Evolutionary conservation across 2,329 filamentous ascomycete genomes (phyloP), one percentile per base, ranked within the genome.

Genomic region (Elsinoe arachidis): DNA sequence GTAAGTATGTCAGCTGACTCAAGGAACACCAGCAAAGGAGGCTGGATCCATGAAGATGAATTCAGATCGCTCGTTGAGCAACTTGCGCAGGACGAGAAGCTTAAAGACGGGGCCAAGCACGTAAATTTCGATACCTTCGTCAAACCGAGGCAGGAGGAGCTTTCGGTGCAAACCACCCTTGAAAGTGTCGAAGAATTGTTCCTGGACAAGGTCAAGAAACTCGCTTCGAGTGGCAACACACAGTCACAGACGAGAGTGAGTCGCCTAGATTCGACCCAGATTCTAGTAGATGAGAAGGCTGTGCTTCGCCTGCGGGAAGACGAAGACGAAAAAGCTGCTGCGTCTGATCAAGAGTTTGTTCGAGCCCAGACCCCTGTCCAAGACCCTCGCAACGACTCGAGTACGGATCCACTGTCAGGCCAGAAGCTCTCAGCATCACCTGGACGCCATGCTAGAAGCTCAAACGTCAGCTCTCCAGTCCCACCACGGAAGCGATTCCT

Each of bases 1-100:
- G 80, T 95, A 2, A 89, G 90, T 2, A 95, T 97, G 85, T 95
- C 90, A 38, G 90, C 90, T 5, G 87, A 93, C 69, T 77, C 84
- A 33, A 81, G 90, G 55, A 80, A 88, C 59, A 82, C 83, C 2
- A 80, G 85, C 38, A 78, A 82, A n/a, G 82, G 84, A n/a, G 85
- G 84, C 0, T 99, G 93, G 92, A 86, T 96, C 57, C 91, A 96
- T 63, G 92, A 97, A 68, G 84, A 89, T 47, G 91, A 96, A 66
- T 92, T 86, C 66, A 77, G 82, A 33, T 75, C 84, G 43, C 78
- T 87, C 63, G 75, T 95, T 1, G 71, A 75, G 30, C 73, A 80
- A 23, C 76, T 95, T 21, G 81, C 88, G 7, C 68, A 73, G 1
- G 77, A 85, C 21, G 90, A 96, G 68, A 79, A 75, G 59, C 71